Base-by-base conservation (phyloP, 2,329 filamentous ascomycete genomes). In the Botrytis fragariae region DNA sequence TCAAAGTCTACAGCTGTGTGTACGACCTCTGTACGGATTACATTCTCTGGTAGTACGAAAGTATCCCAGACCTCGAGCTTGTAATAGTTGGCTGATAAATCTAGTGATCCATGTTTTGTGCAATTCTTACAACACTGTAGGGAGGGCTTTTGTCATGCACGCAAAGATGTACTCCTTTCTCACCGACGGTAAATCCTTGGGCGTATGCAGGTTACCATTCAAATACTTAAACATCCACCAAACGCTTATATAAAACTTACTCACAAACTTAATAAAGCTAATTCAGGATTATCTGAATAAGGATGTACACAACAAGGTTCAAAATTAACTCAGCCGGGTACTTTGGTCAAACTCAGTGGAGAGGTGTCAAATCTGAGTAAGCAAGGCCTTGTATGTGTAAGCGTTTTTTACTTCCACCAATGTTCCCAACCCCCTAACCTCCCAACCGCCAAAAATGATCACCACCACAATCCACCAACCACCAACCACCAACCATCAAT, bases 331-430 rank as follows among this genome's bases (percentile, higher is more conserved):
- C 67, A 35, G 29, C 64, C 25, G 64, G 64, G 64, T 39, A 39
- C 35, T 67, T 54, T 67, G 29, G 64, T 67, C 64, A 67, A 62
- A 48, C 32, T 59, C 22, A 39, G 60, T 71, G 69, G 45, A 42
- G 60, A 42, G n/a, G n/a, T 22, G 12, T 61, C 42, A 14, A 68
- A 22, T 67, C 69, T 72, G 69, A 72, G 69, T 72, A 72, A 72
- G 69, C 69, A 72, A 65, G 20, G n/a, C 57, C 69, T 65, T 72
- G 61, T 37, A 72, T 72, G 42, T 67, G 69, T 72, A 67, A 72
- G 59, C 69, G 60, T n/a, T 67, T 39, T 67, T 35, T 25, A 12
- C 39, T 16, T 57, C 67, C 29, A 48, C 45, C 45, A 48, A 48
- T 48, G 45, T 48, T 48, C 45, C 45, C 48, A 57, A 42, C 67